phyloP scores from a whole-genome alignment of 306 rosid genomes.

The Styphnolobium japonicum region DNA sequence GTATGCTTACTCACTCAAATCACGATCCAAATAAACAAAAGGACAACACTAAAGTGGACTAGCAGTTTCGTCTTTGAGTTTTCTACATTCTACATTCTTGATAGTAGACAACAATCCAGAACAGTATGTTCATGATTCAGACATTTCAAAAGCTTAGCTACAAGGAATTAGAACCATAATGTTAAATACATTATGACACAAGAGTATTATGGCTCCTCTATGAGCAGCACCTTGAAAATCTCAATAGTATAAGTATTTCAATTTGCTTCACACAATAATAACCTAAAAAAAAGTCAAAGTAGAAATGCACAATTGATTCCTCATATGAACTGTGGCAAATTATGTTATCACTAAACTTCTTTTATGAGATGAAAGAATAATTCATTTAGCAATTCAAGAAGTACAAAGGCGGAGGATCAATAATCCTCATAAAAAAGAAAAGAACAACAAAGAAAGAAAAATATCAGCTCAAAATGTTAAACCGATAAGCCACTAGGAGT shows the following conservation, averaged over 20 bases:
- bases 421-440: neutral
- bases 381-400: neutral
- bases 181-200: neutral
- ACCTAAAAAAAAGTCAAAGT: neutral
- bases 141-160: neutral
- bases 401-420: neutral
- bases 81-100: neutral
- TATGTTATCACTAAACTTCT: neutral
- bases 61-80: neutral
- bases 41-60: neutral
- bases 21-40: neutral
- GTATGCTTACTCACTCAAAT: neutral
- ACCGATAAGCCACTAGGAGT: too few species aligned
- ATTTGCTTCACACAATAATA: neutral
- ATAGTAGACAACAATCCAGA: neutral
- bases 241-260: neutral
- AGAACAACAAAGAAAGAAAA: neutral
- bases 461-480: neutral
- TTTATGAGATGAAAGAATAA: neutral
- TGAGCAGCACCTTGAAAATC: neutral
- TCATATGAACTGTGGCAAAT: neutral
- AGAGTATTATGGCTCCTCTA: neutral
- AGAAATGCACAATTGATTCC: neutral
- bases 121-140: neutral
- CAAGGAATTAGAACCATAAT: neutral